phyloP scores from a whole-genome alignment of 176 grass and related monocot genomes.

The Rhipidocladum racemiflorum region DNA sequence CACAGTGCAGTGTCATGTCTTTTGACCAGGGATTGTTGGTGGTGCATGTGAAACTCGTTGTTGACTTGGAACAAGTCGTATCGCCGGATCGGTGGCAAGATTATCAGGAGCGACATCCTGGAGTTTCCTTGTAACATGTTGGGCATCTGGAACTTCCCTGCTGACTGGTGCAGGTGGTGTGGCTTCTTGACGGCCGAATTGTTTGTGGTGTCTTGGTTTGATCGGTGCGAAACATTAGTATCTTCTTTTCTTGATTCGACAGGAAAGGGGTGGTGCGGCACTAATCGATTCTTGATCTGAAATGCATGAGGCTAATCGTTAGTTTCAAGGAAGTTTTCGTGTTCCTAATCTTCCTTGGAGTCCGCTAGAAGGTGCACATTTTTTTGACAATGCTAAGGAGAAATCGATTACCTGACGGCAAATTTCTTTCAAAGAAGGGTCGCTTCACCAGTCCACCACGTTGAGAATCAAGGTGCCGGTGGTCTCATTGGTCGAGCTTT shows the following conservation, averaged over 20 bases:
- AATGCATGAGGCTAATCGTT: slow-evolving; percentile 12
- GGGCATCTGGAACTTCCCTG: slow-evolving; percentile 1
- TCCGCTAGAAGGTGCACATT: background rate
- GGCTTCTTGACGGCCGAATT: slow-evolving; percentile 8
- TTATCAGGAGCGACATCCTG: too few relatives aligned
- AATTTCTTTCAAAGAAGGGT: background rate
- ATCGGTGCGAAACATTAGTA: background rate
- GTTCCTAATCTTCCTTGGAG: background rate
- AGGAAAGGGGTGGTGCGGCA: background rate
- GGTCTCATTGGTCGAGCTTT: too few relatives aligned
- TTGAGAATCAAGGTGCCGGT: too few relatives aligned
- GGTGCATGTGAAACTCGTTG: slow-evolving; percentile 8
- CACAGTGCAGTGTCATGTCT: background rate
- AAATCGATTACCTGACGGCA: slow-evolving; percentile 9
- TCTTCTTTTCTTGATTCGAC: slow-evolving; percentile 26
- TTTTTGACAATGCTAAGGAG: background rate
- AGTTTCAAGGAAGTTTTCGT: slow-evolving; percentile 15
- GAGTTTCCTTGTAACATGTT: background rate
- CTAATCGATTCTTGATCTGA: slow-evolving; percentile 8
- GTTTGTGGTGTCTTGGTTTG: background rate
- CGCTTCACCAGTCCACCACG: too few relatives aligned
- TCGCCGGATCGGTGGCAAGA: too few relatives aligned
- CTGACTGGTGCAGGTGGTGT: slow-evolving; percentile 16
- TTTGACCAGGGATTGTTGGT: background rate
- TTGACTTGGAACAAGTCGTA: background rate